A percentile compares a stretch with the other conserved stretches of the same genome.
Conservation (phyloP, 2,329 filamentous ascomycete genomes). For the Colletotrichum eremochloae region DNA sequence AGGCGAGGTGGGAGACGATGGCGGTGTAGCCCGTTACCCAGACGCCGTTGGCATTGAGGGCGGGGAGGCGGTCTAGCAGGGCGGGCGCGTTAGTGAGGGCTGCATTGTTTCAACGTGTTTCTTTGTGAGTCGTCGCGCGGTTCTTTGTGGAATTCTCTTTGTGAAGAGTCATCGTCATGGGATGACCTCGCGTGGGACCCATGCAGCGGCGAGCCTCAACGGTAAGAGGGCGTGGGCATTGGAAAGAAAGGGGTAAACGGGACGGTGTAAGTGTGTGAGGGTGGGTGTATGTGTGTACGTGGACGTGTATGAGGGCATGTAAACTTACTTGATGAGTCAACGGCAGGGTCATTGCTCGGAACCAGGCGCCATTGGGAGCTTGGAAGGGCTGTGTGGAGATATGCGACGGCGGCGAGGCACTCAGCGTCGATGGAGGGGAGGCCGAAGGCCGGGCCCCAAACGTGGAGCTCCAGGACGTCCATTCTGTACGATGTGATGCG, state of each 20-base stretch:
- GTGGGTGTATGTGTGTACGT: constrained; percentile 16
- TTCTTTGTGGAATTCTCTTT: constrained; percentile 41
- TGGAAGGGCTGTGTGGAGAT: constrained; percentile 75
- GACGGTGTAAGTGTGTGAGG: constrained; percentile 34
- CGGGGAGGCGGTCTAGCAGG: constrained; percentile 65
- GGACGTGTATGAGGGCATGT: constrained; percentile 15
- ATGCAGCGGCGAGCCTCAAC: constrained; percentile 45
- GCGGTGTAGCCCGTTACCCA: constrained; percentile 72
- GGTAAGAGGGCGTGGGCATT: not conserved
- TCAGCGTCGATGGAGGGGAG: constrained; percentile 92
- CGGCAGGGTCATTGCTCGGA: constrained; percentile 78
- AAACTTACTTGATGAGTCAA: constrained; percentile 77
- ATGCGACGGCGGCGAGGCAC: constrained; percentile 86
- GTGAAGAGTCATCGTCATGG: constrained; percentile 1
- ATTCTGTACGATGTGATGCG: constrained; percentile 5
- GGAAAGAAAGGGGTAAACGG: constrained; percentile 47
- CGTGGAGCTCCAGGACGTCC: constrained; percentile 78
- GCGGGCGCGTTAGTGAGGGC: not conserved
- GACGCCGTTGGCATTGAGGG: constrained; percentile 63
- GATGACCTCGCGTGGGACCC: constrained; percentile 20
- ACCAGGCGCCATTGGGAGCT: constrained; percentile 76
- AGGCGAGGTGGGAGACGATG: constrained; percentile 70
- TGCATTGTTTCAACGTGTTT: constrained; percentile 24
- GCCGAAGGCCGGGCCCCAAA: constrained; percentile 91
- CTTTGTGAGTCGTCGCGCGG: constrained; percentile 20